Base-by-base conservation (phyloP, 371 early-diverging fungal species). In the Smittium culicis region DNA sequence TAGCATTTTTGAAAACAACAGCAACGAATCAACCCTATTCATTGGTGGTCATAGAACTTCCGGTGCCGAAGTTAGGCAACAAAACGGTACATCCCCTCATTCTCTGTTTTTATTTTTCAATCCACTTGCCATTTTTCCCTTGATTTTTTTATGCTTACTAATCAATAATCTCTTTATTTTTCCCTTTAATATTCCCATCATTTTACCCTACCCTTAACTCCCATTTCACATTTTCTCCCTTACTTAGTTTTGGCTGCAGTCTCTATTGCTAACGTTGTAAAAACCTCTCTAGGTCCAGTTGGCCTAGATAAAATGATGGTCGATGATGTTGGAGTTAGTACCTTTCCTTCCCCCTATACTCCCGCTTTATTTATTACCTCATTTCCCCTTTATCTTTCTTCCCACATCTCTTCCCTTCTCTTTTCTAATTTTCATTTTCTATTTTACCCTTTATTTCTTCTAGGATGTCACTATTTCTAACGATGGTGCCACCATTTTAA, bases 261-360 rank as follows among this genome's bases (percentile, higher is more conserved):
- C 56, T 89, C 98, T 55, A 91, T 99, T 72, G 94, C 98, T 70
- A 98, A 98, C 75, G 91, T 98, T 72, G 94, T 99, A 64, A 96
- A 96, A 81, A 92, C 93, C 29, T 98, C 99, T 34, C 86, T 98
- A 72, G 99, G 99, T 16, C 99, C 99, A 25, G 96, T 99, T 64
- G 99, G 99, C 24, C 84, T 99, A 66, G 99, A 99, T 83, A 99
- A 99, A 82, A 99, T 99, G 99, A 83, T 99, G 70, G 96, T 99
- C 28, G 99, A 99, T 77, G 96, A 96, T 71, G 94, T 98, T 82
- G 99, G 99, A 64, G 63, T 63, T n/a, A 63, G 63, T 63, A 5
- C 3, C 25, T 5, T 16, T 17, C n/a, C 25, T 16, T 55, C 8
- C 20, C 20, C 20, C 20, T 14, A 45, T 14, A 45, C 20, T 59